Conservation (phyloP, 345 rosid genomes). For the Murraya paniculata region DNA sequence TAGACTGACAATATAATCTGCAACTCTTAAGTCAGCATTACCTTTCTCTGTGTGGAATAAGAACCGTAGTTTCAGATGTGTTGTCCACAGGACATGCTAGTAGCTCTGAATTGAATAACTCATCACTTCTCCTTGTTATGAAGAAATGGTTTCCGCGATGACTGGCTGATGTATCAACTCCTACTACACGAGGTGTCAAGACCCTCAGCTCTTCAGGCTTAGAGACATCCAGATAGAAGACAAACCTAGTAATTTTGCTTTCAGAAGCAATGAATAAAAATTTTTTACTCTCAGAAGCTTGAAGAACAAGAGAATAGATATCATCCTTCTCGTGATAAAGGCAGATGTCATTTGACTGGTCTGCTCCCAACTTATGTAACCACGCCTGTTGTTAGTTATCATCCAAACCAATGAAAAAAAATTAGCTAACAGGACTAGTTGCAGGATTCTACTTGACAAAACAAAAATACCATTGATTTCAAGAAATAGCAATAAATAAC, state of each 20-base stretch:
- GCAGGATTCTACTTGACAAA: not conserved
- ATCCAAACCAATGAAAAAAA: not conserved
- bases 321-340: slow-evolving; percentile 93
- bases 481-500: not conserved
- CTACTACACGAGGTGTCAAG: slow-evolving; percentile 70
- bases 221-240: slow-evolving; percentile 60
- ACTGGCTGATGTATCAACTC: slow-evolving; percentile 63
- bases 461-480: not conserved
- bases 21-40: slow-evolving; percentile 14
- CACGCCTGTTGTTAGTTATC: slow-evolving; percentile 52
- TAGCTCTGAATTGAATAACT: slow-evolving; percentile 79
- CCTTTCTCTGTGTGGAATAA: slow-evolving; percentile 89
- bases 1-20: not conserved
- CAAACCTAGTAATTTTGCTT: slow-evolving; percentile 71
- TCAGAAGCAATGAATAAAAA: slow-evolving; percentile 65
- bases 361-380: slow-evolving; percentile 85
- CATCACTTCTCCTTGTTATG: slow-evolving; percentile 66
- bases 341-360: slow-evolving; percentile 64
- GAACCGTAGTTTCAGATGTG: slow-evolving; percentile 51
- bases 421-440: not conserved
- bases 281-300: slow-evolving; percentile 73
- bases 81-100: slow-evolving; percentile 67
- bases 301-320: slow-evolving; percentile 65
- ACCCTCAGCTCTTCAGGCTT: slow-evolving; percentile 62
- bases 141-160: slow-evolving; percentile 91